Conservation (phyloP, 2,329 filamentous ascomycete genomes). For the Periglandula ipomoeae region DNA sequence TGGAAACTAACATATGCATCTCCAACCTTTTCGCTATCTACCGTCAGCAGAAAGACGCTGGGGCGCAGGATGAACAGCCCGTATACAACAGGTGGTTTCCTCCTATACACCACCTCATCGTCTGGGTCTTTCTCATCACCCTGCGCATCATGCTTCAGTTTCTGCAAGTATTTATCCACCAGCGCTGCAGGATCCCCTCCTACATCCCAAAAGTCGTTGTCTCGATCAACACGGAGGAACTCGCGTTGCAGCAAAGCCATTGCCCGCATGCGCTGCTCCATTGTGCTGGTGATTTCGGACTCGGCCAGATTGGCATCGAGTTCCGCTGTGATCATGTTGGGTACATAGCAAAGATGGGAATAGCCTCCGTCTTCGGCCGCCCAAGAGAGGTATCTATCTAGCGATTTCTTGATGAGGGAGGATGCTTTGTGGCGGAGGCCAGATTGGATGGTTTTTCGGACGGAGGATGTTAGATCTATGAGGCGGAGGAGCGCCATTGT, state of each 20-base stretch:
- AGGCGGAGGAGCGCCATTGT: constrained; percentile 28
- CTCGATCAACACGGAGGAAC: constrained; percentile 20
- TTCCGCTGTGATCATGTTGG: constrained; percentile 29
- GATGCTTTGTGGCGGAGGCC: constrained; percentile 23
- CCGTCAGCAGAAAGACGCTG: constrained; percentile 29
- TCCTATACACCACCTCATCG: constrained; percentile 15
- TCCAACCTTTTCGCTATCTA: constrained; percentile 27
- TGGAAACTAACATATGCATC: constrained; percentile 32
- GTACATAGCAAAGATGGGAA: constrained; percentile 22
- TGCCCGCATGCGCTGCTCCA: constrained; percentile 25
- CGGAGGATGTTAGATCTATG: constrained; percentile 28
- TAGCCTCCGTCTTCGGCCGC: constrained; percentile 32
- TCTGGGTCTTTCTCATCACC: constrained; percentile 2
- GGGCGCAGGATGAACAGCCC: constrained; percentile 33
- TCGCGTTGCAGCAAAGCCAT: constrained; percentile 28
- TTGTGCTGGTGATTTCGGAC: constrained; percentile 23
- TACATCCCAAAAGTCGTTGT: constrained; percentile 23
- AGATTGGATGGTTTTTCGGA: constrained; percentile 26
- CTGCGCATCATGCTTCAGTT: neutral
- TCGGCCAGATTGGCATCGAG: constrained; percentile 22
- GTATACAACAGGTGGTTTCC: constrained; percentile 31
- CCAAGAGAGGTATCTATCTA: constrained; percentile 30
- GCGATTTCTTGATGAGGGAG: constrained; percentile 22
- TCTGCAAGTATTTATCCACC: constrained; percentile 8
- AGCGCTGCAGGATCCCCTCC: neutral